Evolutionary conservation across 768 basidiomycete genomes (phyloP).

Genomic region (Leccinum olivaceopallidum): DNA sequence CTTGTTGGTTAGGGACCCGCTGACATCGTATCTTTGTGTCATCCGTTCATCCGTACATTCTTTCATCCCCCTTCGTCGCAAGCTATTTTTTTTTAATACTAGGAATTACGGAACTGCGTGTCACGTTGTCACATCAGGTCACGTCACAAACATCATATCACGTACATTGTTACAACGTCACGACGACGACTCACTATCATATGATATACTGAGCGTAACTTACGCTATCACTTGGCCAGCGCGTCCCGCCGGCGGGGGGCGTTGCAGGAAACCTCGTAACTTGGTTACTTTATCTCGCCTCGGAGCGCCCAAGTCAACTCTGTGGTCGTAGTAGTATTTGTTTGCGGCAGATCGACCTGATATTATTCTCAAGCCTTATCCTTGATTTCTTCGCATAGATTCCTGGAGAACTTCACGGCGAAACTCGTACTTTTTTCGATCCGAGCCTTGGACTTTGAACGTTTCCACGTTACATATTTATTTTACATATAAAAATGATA

Average conservation of each 20-base stretch:
- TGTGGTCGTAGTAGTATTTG: neutral
- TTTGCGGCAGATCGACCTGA: too few species aligned
- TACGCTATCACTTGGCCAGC: neutral
- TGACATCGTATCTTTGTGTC: neutral
- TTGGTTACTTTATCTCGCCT: neutral
- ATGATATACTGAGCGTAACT: neutral
- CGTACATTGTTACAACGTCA: neutral
- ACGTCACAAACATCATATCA: neutral
- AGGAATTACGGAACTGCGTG: neutral
- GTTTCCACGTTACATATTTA: too few species aligned
- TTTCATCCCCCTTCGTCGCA: neutral
- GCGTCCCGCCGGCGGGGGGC: neutral
- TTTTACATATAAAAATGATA: neutral
- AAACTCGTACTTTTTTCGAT: too few species aligned
- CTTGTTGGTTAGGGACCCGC: neutral
- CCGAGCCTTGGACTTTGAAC: too few species aligned
- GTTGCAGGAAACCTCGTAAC: neutral
- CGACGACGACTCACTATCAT: neutral
- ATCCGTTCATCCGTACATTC: neutral
- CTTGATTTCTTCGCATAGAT: too few species aligned
- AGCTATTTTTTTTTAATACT: neutral
- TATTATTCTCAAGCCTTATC: too few species aligned
- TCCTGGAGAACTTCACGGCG: too few species aligned
- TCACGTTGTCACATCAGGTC: neutral
- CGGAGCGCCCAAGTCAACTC: neutral